Conservation (phyloP, 768 basidiomycete species). For the Phanerochaete carnosa region DNA sequence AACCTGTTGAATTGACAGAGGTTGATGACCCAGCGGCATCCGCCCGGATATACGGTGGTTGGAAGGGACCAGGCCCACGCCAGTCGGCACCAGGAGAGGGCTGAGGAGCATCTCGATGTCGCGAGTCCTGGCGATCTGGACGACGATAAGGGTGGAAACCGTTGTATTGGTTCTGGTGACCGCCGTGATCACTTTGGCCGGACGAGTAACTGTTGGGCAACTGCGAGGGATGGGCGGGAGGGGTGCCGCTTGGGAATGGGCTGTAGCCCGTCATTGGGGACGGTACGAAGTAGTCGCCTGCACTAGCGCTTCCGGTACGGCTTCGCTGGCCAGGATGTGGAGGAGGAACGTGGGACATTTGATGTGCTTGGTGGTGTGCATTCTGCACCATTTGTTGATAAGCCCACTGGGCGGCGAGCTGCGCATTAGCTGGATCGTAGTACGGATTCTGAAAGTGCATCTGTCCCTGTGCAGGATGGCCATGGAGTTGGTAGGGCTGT, state of each 20-base stretch:
- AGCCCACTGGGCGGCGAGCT: slow-evolving; percentile 82
- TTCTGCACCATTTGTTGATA: slow-evolving; percentile 91
- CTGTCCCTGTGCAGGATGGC: slow-evolving; percentile 26
- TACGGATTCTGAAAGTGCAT: slow-evolving; percentile 54
- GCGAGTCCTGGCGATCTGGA: slow-evolving; percentile 40
- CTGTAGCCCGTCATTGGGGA: slow-evolving; percentile 52
- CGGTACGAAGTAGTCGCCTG: slow-evolving; percentile 57
- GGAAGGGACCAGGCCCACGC: slow-evolving; percentile 47
- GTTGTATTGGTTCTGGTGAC: slow-evolving; percentile 38
- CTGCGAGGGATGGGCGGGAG: slow-evolving; percentile 53
- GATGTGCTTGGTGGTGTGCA: slow-evolving; percentile 56
- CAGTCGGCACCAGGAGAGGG: slow-evolving; percentile 35
- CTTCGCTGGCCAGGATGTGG: slow-evolving; percentile 32
- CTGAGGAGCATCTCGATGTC: slow-evolving; percentile 23
- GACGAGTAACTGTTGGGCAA: slow-evolving; percentile 40
- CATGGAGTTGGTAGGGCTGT: slow-evolving; percentile 50
- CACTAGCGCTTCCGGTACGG: slow-evolving; percentile 34
- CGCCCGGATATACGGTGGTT: slow-evolving; percentile 75
- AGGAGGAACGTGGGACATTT: slow-evolving; percentile 32
- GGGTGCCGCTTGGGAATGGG: slow-evolving; percentile 68
- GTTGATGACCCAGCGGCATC: slow-evolving; percentile 79
- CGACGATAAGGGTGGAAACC: slow-evolving; percentile 85
- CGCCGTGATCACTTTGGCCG: slow-evolving; percentile 26
- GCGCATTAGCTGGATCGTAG: slow-evolving; percentile 76
- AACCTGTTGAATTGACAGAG: slow-evolving; percentile 67